Evolutionary conservation across 75 land plant species (phyloP).

Genomic region (Pinus albicaulis): DNA sequence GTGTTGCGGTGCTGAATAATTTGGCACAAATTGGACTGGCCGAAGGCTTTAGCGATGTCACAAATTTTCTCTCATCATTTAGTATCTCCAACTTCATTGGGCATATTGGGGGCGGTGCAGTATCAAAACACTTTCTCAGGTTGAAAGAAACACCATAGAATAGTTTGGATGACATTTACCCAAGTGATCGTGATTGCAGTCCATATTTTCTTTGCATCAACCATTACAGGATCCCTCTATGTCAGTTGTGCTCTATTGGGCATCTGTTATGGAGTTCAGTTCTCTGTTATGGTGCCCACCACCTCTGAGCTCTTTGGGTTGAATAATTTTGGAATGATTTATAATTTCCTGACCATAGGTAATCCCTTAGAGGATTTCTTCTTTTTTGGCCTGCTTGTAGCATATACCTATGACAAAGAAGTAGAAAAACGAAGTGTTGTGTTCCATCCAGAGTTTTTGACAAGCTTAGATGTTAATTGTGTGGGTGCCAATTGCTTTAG

Average conservation of each 20-base stretch:
- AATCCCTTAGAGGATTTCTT: slow-evolving; percentile 84
- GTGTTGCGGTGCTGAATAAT: slow-evolving; percentile 74
- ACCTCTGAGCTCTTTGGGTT: slow-evolving; percentile 95
- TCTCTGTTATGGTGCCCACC: slow-evolving; percentile 84
- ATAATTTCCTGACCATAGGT: slow-evolving; percentile 74
- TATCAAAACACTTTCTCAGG: slow-evolving; percentile 81
- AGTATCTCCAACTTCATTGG: slow-evolving; percentile 76
- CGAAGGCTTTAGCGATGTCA: slow-evolving; percentile 54
- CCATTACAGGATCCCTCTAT: slow-evolving; percentile 56
- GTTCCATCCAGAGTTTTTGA: background rate
- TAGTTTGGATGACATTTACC: slow-evolving; percentile 68
- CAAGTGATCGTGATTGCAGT: slow-evolving; percentile 62
- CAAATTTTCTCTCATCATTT: slow-evolving; percentile 58
- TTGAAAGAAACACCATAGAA: slow-evolving; percentile 67
- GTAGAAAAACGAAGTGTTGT: slow-evolving; percentile 42
- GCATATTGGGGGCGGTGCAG: slow-evolving; percentile 67
- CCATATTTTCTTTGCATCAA: slow-evolving; percentile 65
- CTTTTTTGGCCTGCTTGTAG: slow-evolving; percentile 81
- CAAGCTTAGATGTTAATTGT: slow-evolving; percentile 28
- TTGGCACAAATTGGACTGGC: slow-evolving; percentile 88
- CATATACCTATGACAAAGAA: slow-evolving; percentile 76
- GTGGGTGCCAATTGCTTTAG: slow-evolving; percentile 77
- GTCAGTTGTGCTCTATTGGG: slow-evolving; percentile 70
- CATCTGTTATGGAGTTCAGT: slow-evolving; percentile 82
- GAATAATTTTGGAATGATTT: slow-evolving; percentile 82